phyloP scores from a whole-genome alignment of 2,329 filamentous ascomycete species.

The Rugonectria rugulosa region DNA sequence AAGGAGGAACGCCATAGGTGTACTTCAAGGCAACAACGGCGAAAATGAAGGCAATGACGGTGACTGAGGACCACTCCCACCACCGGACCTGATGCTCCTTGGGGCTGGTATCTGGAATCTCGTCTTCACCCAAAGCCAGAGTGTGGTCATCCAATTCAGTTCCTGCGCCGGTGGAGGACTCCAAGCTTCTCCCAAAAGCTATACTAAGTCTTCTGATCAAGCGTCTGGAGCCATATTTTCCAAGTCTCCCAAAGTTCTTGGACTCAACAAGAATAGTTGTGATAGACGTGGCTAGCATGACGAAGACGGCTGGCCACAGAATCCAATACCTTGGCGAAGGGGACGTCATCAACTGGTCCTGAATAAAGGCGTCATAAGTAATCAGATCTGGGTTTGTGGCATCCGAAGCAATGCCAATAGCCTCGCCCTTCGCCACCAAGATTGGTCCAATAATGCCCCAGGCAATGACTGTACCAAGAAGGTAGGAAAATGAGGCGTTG shows the following conservation, averaged over 20 bases:
- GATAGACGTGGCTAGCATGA: slow-evolving; percentile 45
- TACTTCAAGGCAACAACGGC: slow-evolving; percentile 12
- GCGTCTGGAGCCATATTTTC: no score
- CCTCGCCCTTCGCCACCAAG: slow-evolving; percentile 55
- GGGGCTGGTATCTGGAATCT: no score
- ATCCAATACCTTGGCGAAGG: slow-evolving; percentile 49
- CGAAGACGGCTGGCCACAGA: slow-evolving; percentile 48
- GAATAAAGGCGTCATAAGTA: not conserved
- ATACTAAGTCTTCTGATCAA: no score
- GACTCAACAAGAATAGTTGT: slow-evolving; percentile 46
- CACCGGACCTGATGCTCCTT: no score
- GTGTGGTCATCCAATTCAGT: no score
- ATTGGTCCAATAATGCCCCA: slow-evolving; percentile 59
- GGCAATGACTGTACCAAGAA: slow-evolving; percentile 58
- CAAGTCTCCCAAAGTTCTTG: slow-evolving; percentile 27
- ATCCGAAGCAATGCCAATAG: slow-evolving; percentile 48
- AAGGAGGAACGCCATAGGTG: no score
- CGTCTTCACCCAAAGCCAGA: no score
- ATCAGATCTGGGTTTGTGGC: slow-evolving; percentile 32
- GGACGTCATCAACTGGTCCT: slow-evolving; percentile 23
- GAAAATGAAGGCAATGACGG: not conserved
- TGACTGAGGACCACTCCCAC: slow-evolving; percentile 16
- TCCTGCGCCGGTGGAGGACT: no score
- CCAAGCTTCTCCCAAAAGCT: no score
- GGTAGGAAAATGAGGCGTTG: slow-evolving; percentile 64